phyloP scores from a whole-genome alignment of 2,329 filamentous ascomycete genomes.

The Aulographum hederae region DNA sequence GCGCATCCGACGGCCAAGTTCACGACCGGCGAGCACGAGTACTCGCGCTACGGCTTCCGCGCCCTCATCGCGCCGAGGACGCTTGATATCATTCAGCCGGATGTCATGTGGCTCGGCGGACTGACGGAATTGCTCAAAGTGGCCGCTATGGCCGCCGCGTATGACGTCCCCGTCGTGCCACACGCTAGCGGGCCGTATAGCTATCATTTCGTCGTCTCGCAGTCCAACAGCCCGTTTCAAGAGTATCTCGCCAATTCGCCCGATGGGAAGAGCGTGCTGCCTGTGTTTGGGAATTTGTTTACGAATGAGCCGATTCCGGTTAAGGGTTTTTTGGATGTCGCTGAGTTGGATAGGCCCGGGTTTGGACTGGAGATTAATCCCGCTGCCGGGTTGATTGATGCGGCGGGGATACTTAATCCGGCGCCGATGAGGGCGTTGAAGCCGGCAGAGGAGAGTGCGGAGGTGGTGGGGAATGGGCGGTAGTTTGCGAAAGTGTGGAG shows the following conservation, averaged over 20 bases:
- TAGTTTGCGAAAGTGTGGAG: too few relatives aligned
- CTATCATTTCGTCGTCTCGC: slow-evolving; percentile 89
- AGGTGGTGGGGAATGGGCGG: too few relatives aligned
- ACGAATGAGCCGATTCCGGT: slow-evolving; percentile 75
- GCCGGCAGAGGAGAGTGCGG: too few relatives aligned
- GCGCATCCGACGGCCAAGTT: slow-evolving; percentile 84
- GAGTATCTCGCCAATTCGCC: slow-evolving; percentile 90
- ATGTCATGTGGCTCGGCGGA: slow-evolving; percentile 95
- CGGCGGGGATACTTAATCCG: slow-evolving; percentile 53
- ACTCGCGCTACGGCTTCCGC: slow-evolving; percentile 84
- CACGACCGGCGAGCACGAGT: slow-evolving; percentile 92
- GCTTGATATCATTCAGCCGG: slow-evolving; percentile 84
- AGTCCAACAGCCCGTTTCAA: slow-evolving; percentile 86
- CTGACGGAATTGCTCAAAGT: slow-evolving; percentile 85
- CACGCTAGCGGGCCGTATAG: slow-evolving; percentile 88
- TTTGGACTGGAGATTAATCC: slow-evolving; percentile 83
- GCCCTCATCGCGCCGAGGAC: slow-evolving; percentile 85
- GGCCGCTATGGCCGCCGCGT: slow-evolving; percentile 72
- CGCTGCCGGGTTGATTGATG: slow-evolving; percentile 60
- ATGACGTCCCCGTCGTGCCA: slow-evolving; percentile 89
- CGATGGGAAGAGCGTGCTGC: slow-evolving; percentile 74
- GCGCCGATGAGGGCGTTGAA: slow-evolving; percentile 29
- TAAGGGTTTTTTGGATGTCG: slow-evolving; percentile 63
- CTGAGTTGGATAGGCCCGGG: slow-evolving; percentile 70
- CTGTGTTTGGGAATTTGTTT: slow-evolving; percentile 85